Conservation (phyloP, 2,329 filamentous ascomycete species). For the Penicillium sp. region DNA sequence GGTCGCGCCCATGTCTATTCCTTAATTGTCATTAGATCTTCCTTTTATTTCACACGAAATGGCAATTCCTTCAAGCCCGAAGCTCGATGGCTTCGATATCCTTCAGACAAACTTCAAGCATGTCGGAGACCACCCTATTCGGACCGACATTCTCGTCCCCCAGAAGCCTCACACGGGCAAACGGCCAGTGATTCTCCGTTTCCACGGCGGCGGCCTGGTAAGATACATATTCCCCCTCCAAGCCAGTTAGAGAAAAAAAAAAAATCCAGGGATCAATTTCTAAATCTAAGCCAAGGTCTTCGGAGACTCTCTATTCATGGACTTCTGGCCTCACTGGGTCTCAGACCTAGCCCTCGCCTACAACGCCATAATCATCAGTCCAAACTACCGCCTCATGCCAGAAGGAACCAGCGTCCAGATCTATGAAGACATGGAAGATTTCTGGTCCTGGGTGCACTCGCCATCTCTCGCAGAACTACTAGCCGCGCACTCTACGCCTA, state of each 20-base stretch:
- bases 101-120: slow-evolving; percentile 44
- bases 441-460: slow-evolving; percentile 48
- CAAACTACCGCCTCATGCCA: slow-evolving; percentile 54
- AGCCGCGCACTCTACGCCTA: slow-evolving; percentile 6
- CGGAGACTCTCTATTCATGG: slow-evolving; percentile 26
- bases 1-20: neutral
- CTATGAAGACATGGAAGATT: slow-evolving; percentile 48
- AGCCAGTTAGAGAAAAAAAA: neutral
- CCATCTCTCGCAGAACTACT: slow-evolving; percentile 12
- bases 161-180: slow-evolving; percentile 34
- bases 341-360: slow-evolving; percentile 41
- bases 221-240: neutral
- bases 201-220: slow-evolving; percentile 48
- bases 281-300: slow-evolving; percentile 26
- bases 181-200: slow-evolving; percentile 43
- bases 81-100: slow-evolving; percentile 39
- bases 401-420: slow-evolving; percentile 49
- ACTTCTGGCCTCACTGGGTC: slow-evolving; percentile 35
- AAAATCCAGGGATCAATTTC: neutral
- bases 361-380: slow-evolving; percentile 47
- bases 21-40: neutral
- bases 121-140: slow-evolving; percentile 37
- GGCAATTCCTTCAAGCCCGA: slow-evolving; percentile 11
- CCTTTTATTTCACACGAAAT: neutral
- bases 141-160: slow-evolving; percentile 39